Conservation (phyloP, 2,329 filamentous ascomycete genomes). For the Cercospora zeae-maydis region DNA sequence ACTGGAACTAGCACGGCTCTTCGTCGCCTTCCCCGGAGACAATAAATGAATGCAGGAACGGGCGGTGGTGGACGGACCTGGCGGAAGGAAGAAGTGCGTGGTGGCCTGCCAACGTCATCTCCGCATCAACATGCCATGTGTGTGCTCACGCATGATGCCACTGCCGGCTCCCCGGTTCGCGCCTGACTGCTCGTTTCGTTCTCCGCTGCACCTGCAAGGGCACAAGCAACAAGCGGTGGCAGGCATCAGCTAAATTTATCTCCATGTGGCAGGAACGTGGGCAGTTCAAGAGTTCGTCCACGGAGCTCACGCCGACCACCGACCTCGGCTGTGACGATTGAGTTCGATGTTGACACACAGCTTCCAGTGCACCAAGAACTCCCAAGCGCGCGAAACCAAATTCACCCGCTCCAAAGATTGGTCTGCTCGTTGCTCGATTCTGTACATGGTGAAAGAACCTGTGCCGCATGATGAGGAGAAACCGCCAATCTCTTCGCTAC, state of each 20-base stretch:
- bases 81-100: too few species aligned
- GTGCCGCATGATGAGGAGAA: background rate
- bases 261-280: background rate
- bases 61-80: too few species aligned
- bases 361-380: background rate
- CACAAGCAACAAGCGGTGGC: too few species aligned
- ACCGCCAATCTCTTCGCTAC: too few species aligned
- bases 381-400: background rate
- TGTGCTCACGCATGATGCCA: background rate
- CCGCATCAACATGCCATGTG: background rate
- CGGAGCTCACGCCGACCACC: background rate
- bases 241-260: background rate
- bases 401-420: background rate
- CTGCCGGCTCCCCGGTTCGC: background rate
- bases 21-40: background rate
- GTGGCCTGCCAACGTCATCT: too few species aligned
- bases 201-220: background rate
- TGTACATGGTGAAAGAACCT: background rate
- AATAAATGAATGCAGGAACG: too few species aligned
- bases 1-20: too few species aligned
- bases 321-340: background rate
- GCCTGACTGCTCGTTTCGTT: background rate
- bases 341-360: too few species aligned
- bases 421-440: background rate
- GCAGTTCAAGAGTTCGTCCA: background rate